phyloP scores from a whole-genome alignment of 2,329 filamentous ascomycete genomes.

The Microthyrium microscopicum region DNA sequence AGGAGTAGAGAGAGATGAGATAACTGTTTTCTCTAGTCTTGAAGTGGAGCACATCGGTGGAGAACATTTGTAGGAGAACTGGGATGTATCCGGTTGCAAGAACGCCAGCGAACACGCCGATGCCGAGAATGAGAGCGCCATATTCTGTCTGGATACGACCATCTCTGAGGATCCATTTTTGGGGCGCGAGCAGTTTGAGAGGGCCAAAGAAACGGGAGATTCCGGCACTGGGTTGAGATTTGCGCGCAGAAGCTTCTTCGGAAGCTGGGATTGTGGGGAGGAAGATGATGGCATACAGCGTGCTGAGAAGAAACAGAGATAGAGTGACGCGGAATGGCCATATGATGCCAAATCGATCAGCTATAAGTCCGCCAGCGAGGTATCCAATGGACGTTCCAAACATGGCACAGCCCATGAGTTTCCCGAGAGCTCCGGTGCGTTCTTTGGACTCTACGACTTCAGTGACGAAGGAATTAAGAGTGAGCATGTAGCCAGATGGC shows the following conservation, averaged over 20 bases:
- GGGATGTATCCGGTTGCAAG: constrained; percentile 53
- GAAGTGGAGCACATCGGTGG: constrained; percentile 28
- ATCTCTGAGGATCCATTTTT: constrained; percentile 33
- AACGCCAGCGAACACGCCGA: constrained; percentile 51
- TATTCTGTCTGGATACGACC: constrained; percentile 39
- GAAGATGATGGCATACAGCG: constrained; percentile 23
- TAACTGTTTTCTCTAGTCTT: constrained; percentile 28
- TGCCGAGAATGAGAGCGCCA: constrained; percentile 46
- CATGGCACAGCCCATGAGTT: constrained; percentile 50
- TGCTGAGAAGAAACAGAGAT: constrained; percentile 32
- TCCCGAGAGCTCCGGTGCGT: constrained; percentile 48
- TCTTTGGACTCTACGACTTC: constrained; percentile 44
- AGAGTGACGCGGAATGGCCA: constrained; percentile 50
- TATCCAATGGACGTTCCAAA: constrained; percentile 49
- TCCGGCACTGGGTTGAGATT: constrained; percentile 15
- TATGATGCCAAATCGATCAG: constrained; percentile 44
- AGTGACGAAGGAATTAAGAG: constrained; percentile 51
- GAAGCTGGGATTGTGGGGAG: constrained; percentile 30
- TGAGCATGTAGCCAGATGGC: constrained; percentile 50
- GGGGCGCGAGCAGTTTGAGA: constrained; percentile 43
- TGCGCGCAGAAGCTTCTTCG: constrained; percentile 10
- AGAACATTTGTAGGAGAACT: constrained; percentile 35
- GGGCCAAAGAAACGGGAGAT: constrained; percentile 45
- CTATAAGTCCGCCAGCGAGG: constrained; percentile 46
- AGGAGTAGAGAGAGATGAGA: constrained; percentile 28